Evolutionary conservation across 108 stramenopile species (phyloP).

Genomic region (Bacterosira constricta): DNA sequence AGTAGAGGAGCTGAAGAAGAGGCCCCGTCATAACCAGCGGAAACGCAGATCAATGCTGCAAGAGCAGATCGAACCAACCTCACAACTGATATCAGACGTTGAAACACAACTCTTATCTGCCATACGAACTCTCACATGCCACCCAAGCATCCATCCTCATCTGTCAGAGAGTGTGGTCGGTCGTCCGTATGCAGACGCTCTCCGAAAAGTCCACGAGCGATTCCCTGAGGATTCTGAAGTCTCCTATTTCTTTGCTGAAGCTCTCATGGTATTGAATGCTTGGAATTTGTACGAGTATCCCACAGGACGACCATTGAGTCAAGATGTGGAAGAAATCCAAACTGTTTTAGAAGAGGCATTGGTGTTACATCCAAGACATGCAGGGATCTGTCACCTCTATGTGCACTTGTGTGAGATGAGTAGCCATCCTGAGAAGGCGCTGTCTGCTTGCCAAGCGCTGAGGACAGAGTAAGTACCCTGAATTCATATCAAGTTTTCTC

Average conservation of each 20-base stretch:
- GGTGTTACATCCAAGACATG: slow-evolving; percentile 65
- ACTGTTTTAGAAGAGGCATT: slow-evolving; percentile 66
- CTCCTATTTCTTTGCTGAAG: slow-evolving; percentile 77
- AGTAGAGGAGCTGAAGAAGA: slow-evolving; percentile 64
- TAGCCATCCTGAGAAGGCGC: slow-evolving; percentile 64
- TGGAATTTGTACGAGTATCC: slow-evolving; percentile 90
- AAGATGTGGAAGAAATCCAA: slow-evolving; percentile 65
- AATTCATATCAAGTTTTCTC: neutral
- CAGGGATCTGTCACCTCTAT: slow-evolving; percentile 86
- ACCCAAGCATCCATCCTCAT: slow-evolving; percentile 69
- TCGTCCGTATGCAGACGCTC: slow-evolving; percentile 77
- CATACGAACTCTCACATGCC: slow-evolving; percentile 67
- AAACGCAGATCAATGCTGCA: neutral
- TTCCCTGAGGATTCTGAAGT: slow-evolving; percentile 78
- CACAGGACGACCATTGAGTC: slow-evolving; percentile 65
- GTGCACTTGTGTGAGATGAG: slow-evolving; percentile 90
- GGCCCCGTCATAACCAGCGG: slow-evolving; percentile 29
- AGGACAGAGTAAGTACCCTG: slow-evolving; percentile 46
- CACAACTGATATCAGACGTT: slow-evolving; percentile 61
- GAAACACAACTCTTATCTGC: slow-evolving; percentile 66
- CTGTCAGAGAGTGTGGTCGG: slow-evolving; percentile 60
- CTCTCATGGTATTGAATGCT: slow-evolving; percentile 83
- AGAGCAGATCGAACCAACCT: slow-evolving; percentile 18
- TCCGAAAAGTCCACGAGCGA: slow-evolving; percentile 62
- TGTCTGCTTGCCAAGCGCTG: slow-evolving; percentile 63